A percentile compares a stretch with the other conserved stretches of the same genome.
These are phyloP conservation scores for Calonectria pteridis DNA, from an alignment of 2,329 filamentous ascomycete genomes.

Conservation along the genomic window DNA sequence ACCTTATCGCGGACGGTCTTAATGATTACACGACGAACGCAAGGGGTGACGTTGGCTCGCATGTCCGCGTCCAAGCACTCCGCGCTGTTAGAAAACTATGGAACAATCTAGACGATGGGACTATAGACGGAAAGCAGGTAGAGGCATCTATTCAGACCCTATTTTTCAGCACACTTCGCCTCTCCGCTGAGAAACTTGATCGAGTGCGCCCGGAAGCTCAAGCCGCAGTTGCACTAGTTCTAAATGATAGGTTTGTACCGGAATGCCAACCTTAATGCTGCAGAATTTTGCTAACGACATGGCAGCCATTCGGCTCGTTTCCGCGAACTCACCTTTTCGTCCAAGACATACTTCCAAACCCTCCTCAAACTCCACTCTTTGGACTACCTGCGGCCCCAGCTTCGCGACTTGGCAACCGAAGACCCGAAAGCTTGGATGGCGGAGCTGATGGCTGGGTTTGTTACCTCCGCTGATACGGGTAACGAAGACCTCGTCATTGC, in stretches of 20 bases:
- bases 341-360: conserved; percentile 68
- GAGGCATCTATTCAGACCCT: conserved; percentile 54
- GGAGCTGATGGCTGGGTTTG: conserved; percentile 73
- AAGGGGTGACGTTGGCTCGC: conserved; percentile 89
- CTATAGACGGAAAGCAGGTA: conserved; percentile 28
- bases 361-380: conserved; percentile 62
- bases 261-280: not conserved
- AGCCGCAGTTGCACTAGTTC: conserved; percentile 59
- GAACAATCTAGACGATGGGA: conserved; percentile 47
- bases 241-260: conserved; percentile 59
- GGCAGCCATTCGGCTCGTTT: conserved; percentile 53
- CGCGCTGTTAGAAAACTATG: conserved; percentile 78
- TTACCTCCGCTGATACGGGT: conserved; percentile 81
- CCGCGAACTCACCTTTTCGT: conserved; percentile 64
- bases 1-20: conserved; percentile 69
- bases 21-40: conserved; percentile 94
- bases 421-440: conserved; percentile 57
- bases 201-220: conserved; percentile 81
- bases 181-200: conserved; percentile 91
- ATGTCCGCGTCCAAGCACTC: conserved; percentile 85
- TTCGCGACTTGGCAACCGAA: conserved; percentile 51
- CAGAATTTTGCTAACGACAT: conserved; percentile 37
- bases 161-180: conserved; percentile 68
- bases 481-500: conserved; percentile 81
- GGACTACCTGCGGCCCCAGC: conserved; percentile 51